Percentiles rank a stretch among this genome's conserved stretches.
These are phyloP conservation scores for Cenococcum geophilum DNA, from an alignment of 495 filamentous ascomycete species.

Conservation along the genomic window DNA sequence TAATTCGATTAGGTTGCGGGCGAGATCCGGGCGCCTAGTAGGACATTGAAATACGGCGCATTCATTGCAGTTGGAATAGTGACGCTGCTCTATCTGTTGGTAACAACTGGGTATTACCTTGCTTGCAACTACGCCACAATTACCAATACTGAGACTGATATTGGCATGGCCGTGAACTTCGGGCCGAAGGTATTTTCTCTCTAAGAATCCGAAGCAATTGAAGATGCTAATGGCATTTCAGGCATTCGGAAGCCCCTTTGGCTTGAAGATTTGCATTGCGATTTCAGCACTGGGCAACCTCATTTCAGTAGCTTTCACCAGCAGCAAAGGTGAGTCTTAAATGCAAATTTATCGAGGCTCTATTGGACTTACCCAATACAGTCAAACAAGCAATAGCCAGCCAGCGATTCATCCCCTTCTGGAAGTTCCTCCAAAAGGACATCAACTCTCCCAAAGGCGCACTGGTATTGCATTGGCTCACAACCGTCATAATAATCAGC, in stretches of 20 bases:
- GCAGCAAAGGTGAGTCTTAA: conserved; percentile 1
- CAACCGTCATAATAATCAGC: conserved; percentile 7
- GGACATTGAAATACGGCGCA: conserved; percentile 9
- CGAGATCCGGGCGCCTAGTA: conserved; percentile 10
- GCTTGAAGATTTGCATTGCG: conserved; percentile 11
- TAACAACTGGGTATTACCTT: conserved; percentile 6
- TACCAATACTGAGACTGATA: conserved; percentile 5
- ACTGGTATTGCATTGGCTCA: conserved; percentile 14
- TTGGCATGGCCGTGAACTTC: conserved; percentile 13
- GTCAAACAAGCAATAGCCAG: conserved; percentile 13
- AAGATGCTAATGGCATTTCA: background rate
- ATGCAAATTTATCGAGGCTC: too few relatives aligned
- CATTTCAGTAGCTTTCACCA: conserved; percentile 1
- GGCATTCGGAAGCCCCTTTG: background rate
- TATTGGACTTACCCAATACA: background rate
- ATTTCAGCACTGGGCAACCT: conserved; percentile 9
- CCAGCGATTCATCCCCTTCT: conserved; percentile 6
- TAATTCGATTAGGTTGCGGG: conserved; percentile 5
- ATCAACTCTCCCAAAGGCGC: conserved; percentile 10
- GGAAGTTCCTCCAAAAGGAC: background rate
- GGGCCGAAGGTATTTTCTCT: conserved; percentile 3
- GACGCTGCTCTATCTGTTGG: conserved; percentile 13
- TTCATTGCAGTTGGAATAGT: conserved; percentile 11
- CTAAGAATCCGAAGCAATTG: background rate
- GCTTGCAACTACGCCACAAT: conserved; percentile 9